These are phyloP conservation scores for Petrea volubilis DNA, from an alignment of 257 asterid genomes.

Conservation along the genomic window DNA sequence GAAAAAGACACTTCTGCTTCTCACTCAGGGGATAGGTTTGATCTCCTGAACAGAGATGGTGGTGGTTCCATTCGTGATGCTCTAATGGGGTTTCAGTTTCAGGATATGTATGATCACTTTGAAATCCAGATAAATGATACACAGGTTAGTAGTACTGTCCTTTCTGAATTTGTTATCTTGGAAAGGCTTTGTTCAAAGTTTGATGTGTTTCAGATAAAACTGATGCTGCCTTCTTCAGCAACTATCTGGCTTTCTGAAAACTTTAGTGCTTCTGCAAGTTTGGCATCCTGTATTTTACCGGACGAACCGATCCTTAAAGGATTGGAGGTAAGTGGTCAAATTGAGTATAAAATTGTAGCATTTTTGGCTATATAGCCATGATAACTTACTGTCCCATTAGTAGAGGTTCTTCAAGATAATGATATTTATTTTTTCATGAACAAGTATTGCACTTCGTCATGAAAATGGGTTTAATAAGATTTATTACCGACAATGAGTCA, in stretches of 20 bases:
- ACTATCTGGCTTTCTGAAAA: constrained; percentile 58
- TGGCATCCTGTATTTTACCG: constrained; percentile 62
- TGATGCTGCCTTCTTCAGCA: constrained; percentile 48
- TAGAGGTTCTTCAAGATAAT: constrained; percentile 5
- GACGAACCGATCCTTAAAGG: constrained; percentile 67
- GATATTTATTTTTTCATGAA: constrained; percentile 15
- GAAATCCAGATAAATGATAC: constrained; percentile 57
- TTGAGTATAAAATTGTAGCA: constrained; percentile 7
- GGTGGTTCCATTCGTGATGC: constrained; percentile 32
- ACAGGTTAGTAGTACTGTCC: constrained; percentile 54
- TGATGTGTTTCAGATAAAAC: constrained; percentile 56
- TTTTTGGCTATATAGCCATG: constrained; percentile 21
- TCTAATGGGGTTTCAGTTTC: constrained; percentile 46
- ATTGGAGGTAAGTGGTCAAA: constrained; percentile 56
- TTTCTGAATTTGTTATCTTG: constrained; percentile 13
- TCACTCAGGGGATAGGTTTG: constrained; percentile 35
- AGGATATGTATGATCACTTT: constrained; percentile 68
- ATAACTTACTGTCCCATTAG: not conserved
- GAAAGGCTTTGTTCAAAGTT: constrained; percentile 13
- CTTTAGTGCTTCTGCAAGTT: constrained; percentile 50
- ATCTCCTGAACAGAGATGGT: constrained; percentile 26
- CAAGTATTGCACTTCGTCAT: not conserved
- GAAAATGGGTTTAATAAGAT: not conserved
- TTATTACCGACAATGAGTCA: not conserved
- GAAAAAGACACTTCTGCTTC: constrained; percentile 39